Evolutionary conservation across 805 yeast species (phyloP), one percentile per base, ranked within the genome.

Genomic region (Geotrichum ghanense): DNA sequence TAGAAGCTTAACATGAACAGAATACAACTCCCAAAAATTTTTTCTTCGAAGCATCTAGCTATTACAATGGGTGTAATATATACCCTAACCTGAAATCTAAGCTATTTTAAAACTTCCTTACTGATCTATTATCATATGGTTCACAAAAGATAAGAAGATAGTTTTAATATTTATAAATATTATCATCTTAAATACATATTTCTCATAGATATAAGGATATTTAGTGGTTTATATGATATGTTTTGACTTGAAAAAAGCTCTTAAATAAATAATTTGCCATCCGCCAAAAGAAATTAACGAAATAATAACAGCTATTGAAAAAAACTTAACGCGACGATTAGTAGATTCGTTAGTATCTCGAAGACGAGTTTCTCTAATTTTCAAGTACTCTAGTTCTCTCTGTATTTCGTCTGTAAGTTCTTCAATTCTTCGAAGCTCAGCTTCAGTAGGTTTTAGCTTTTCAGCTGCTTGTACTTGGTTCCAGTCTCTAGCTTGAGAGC

Each of bases 401-500:
- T 73, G 74, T 57, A 92, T 76, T 70, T 92, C 97, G 55, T 78
- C 83, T 43, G 94, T 77, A 66, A 86, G 66, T 62, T 84, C 95
- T 65, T 87, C 90, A 48, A 90, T 74, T 63, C 83, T 81, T 66
- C 92, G 82, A 63, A 92, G 73, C 58, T 86, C 94, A 48, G 89
- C 80, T 67, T 92, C 98, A 44, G 83, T 78, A 3, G 98, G 97
- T 67, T 83, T 85, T 64, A 92, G 79, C 63, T 87, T 86, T 66
- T 92, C 97, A 41, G 83, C 76, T 42, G 95, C 89, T 70, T 89
- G 96, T 52, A 89, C 72, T 21, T 88, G 86, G 62, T 88, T 87
- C 97, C 97, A 92, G 69, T 92, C 97, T 66, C 97, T 82, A 39
- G 97, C 98, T 58, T 88, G 85, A 45, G 97, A 85, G 41, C 98